Evolutionary conservation across 2,329 filamentous ascomycete species (phyloP), one percentile per base, ranked within the genome.

Genomic region (Fusarium tupiense): DNA sequence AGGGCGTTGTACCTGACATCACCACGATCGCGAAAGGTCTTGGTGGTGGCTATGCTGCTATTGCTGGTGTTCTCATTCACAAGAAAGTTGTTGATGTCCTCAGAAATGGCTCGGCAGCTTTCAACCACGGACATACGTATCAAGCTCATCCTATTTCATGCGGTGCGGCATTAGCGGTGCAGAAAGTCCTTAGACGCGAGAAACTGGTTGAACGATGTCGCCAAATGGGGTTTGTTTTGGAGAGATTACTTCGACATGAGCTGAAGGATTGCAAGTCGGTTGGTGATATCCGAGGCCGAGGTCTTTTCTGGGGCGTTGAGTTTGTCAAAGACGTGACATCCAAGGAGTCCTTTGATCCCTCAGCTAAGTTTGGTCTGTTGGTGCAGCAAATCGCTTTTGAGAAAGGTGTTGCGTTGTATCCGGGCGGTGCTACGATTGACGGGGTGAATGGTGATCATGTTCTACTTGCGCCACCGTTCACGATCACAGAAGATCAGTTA

Each of bases 381-480:
- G 74, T 84, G 2, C 79, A 80, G 53, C 76, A 80, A 35, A 52
- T 75, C 1, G 82, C 82, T 1, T 81, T 82, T 11, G 66, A 77
- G 40, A 77, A 75, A 33, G 80, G 81, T 2, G 80, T 87, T 50
- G 81, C 82, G 4, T 67, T 94, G 7, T 94, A 94, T 77, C 90
- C 90, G 3, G 91, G 91, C 0, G 83, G 83, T 1, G 92, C 92
- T 6, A 90, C 90, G 0, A 87, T 85, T 3, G 91, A 87, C 69
- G 86, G 93, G 43, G 85, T 69, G 4, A 79, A 79, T 3, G 92
- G 93, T 16, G 93, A 95, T 77, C 91, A 94, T 80, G 84, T 94
- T 41, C 85, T 95, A n/a, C 77, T 95, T 22, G 64, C 66, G 0
- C 93, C 93, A 4, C 87, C 93, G 0, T 94, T 91, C 80, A 94